Evolutionary conservation across 2,329 filamentous ascomycete genomes (phyloP).

Genomic region (Xylaria multiplex): DNA sequence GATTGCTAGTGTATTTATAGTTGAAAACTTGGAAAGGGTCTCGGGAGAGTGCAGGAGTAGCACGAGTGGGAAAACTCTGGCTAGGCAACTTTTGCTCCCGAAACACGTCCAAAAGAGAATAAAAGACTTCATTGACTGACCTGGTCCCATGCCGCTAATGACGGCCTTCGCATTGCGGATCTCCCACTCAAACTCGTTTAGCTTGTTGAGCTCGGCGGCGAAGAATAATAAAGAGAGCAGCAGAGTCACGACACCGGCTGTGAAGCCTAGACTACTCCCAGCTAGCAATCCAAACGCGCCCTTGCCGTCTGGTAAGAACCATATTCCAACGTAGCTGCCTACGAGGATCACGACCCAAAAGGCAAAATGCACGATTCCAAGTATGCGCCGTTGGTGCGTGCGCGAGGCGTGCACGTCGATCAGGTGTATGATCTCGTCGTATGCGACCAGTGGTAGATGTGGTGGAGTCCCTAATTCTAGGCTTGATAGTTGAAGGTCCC

Average conservation of each 20-base stretch:
- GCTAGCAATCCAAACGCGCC: slow-evolving; percentile 86
- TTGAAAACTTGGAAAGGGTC: too few species aligned
- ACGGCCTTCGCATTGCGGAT: slow-evolving; percentile 72
- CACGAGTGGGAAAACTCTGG: too few species aligned
- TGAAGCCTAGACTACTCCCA: slow-evolving; percentile 79
- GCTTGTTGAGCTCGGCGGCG: slow-evolving; percentile 79
- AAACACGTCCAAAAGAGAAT: too few species aligned
- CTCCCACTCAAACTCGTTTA: slow-evolving; percentile 96
- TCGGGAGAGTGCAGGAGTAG: too few species aligned
- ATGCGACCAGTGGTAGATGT: slow-evolving; percentile 61
- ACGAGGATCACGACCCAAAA: slow-evolving; percentile 73
- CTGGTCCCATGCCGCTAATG: slow-evolving; percentile 46
- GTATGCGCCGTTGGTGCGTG: slow-evolving; percentile 75
- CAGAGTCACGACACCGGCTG: slow-evolving; percentile 82
- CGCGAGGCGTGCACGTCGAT: slow-evolving; percentile 74
- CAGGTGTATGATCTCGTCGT: slow-evolving; percentile 78
- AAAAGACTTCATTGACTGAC: too few species aligned
- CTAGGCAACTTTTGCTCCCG: too few species aligned
- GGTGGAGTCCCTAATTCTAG: slow-evolving; percentile 33
- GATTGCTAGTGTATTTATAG: too few species aligned
- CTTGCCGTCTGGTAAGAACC: slow-evolving; percentile 78
- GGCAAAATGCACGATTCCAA: slow-evolving; percentile 79
- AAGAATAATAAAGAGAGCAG: slow-evolving; percentile 89
- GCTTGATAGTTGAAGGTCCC: slow-evolving; percentile 47
- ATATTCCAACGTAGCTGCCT: slow-evolving; percentile 81